Percentiles rank a stretch among this genome's conserved stretches.
Conservation (phyloP, 2,329 filamentous ascomycete species). For the Orbilia javanica region DNA sequence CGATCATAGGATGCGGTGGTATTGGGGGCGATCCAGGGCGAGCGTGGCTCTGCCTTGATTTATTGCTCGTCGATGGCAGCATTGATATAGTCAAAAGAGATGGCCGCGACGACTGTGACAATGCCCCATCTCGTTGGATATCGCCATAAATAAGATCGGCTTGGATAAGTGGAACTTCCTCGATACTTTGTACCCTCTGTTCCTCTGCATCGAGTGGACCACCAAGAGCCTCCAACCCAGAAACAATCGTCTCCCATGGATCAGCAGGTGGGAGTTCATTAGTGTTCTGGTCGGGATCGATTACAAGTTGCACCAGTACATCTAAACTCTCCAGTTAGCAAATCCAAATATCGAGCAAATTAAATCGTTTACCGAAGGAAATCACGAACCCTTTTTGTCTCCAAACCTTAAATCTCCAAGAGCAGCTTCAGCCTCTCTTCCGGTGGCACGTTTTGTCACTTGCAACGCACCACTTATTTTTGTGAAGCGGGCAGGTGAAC, state of each 20-base stretch:
- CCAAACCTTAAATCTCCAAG: slow-evolving; percentile 94
- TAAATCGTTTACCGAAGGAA: neutral
- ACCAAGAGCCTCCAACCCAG: slow-evolving; percentile 90
- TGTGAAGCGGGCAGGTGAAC: slow-evolving; percentile 96
- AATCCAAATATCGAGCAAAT: neutral
- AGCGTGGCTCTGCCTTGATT: slow-evolving; percentile 69
- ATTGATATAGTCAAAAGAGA: slow-evolving; percentile 95
- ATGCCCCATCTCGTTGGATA: slow-evolving; percentile 86
- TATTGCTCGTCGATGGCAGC: slow-evolving; percentile 78
- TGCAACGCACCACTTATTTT: slow-evolving; percentile 97
- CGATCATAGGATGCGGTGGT: slow-evolving; percentile 92
- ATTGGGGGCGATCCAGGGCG: slow-evolving; percentile 79
- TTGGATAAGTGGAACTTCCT: slow-evolving; percentile 94
- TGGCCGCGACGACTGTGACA: slow-evolving; percentile 87
- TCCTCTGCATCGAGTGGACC: slow-evolving; percentile 89
- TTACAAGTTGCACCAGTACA: slow-evolving; percentile 92
- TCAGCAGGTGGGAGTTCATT: slow-evolving; percentile 91
- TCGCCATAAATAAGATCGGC: slow-evolving; percentile 95
- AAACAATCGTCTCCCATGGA: slow-evolving; percentile 97
- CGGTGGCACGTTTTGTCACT: slow-evolving; percentile 94
- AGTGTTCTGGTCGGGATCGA: slow-evolving; percentile 83
- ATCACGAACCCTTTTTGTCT: slow-evolving; percentile 77
- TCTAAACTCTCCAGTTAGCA: slow-evolving; percentile 69
- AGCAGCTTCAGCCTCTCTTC: slow-evolving; percentile 91
- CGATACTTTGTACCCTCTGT: slow-evolving; percentile 83